These are phyloP conservation scores for Fusarium sp. DNA, from an alignment of 2,329 filamentous ascomycete genomes.

Conservation along the genomic window DNA sequence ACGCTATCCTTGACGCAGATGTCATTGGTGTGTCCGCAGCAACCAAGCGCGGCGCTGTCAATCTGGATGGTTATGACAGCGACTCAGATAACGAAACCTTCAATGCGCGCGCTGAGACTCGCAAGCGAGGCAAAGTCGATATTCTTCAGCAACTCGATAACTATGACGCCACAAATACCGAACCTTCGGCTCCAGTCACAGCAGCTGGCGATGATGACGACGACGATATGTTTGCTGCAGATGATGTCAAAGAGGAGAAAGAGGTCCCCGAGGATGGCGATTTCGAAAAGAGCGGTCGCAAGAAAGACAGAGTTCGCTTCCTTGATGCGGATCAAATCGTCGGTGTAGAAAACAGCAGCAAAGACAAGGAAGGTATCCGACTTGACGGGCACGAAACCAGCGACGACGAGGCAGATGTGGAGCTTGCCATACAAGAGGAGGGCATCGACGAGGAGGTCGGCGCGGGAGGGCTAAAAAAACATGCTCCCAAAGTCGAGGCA, in stretches of 20 bases:
- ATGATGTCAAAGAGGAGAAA: constrained; percentile 66
- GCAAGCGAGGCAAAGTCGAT: constrained; percentile 63
- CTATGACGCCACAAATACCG: constrained; percentile 62
- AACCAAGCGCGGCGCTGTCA: constrained; percentile 93
- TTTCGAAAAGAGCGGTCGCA: constrained; percentile 63
- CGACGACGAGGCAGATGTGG: constrained; percentile 77
- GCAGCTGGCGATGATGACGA: constrained; percentile 71
- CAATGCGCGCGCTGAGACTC: constrained; percentile 76
- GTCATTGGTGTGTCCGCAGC: constrained; percentile 85
- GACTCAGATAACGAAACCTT: constrained; percentile 95
- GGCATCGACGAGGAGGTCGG: constrained; percentile 91
- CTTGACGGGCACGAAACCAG: constrained; percentile 69
- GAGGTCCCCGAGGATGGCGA: constrained; percentile 52
- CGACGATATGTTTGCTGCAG: constrained; percentile 80
- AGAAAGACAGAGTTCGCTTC: constrained; percentile 73
- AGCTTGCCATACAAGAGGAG: constrained; percentile 77
- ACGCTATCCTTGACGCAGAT: constrained; percentile 87
- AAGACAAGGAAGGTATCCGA: constrained; percentile 78
- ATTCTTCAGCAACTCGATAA: constrained; percentile 67
- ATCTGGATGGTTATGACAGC: constrained; percentile 96
- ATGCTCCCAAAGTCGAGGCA: constrained; percentile 93
- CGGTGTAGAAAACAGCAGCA: constrained; percentile 81
- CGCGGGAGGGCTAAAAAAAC: constrained; percentile 88
- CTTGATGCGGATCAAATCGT: constrained; percentile 75
- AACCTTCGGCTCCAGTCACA: constrained; percentile 59